These are phyloP conservation scores for Rhodotorula sp. DNA, from an alignment of 1,284 basidiomycete species.

Conservation along the genomic window DNA sequence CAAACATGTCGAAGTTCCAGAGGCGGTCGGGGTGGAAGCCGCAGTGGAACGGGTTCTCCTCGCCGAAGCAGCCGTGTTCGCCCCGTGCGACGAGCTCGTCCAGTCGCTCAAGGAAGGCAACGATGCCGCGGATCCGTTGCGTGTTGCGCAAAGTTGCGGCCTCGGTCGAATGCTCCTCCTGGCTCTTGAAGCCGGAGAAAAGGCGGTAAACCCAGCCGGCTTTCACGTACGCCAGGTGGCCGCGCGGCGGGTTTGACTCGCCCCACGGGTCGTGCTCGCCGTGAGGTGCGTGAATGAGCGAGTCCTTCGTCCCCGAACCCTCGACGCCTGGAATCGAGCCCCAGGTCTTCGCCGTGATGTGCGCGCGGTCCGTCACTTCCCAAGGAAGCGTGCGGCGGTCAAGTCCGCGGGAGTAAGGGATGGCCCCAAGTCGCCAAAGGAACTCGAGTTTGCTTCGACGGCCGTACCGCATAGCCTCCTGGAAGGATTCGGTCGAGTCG, in stretches of 20 bases:
- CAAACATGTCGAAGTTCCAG: conserved; percentile 42
- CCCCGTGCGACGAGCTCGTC: conserved; percentile 44
- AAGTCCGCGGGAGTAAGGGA: conserved; percentile 44
- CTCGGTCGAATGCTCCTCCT: conserved; percentile 42
- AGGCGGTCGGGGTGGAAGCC: conserved; percentile 41
- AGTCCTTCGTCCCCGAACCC: conserved; percentile 22
- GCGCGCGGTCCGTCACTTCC: conserved; percentile 44
- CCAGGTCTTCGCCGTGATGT: conserved; percentile 43
- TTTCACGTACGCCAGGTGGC: conserved; percentile 41
- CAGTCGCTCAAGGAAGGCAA: conserved; percentile 45
- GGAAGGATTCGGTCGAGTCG: conserved; percentile 45
- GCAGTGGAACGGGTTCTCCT: conserved; percentile 31
- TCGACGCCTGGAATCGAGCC: conserved; percentile 42
- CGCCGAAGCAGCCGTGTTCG: conserved; percentile 29
- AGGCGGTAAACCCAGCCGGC: conserved; percentile 48
- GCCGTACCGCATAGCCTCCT: conserved; percentile 47
- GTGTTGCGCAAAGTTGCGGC: conserved; percentile 44
- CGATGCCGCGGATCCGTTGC: conserved; percentile 47
- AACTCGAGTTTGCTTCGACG: conserved; percentile 47
- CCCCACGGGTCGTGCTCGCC: conserved; percentile 14
- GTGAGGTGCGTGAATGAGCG: conserved; percentile 32
- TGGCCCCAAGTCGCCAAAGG: conserved; percentile 47
- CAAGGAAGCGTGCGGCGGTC: conserved; percentile 44
- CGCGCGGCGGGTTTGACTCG: conserved; percentile 22
- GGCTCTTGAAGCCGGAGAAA: conserved; percentile 45